Percentiles rank a stretch among this genome's conserved stretches.
Conservation (phyloP, 306 rosid species). For the Sophora flavescens region DNA sequence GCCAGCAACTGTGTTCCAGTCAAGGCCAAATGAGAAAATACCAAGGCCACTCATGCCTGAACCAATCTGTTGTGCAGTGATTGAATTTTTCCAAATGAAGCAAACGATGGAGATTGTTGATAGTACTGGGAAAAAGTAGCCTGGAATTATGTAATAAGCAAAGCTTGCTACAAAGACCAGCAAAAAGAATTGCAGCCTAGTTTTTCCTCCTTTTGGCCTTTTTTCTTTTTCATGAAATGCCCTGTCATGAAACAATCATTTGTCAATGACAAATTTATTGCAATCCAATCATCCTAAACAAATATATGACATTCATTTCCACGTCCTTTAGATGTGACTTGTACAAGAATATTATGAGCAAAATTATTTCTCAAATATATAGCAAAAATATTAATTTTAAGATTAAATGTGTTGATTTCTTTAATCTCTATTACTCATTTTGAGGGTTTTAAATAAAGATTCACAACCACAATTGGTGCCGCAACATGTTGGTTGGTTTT, state of each 20-base stretch:
- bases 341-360: neutral
- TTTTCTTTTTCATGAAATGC: slow-evolving; percentile 85
- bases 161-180: slow-evolving; percentile 70
- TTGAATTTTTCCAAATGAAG: slow-evolving; percentile 76
- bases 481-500: too few relatives aligned
- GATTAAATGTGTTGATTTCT: slow-evolving; percentile 1
- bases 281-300: neutral
- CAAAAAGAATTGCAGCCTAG: slow-evolving; percentile 84
- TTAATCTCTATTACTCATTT: neutral
- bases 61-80: slow-evolving; percentile 89
- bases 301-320: neutral
- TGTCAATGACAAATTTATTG: neutral
- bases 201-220: slow-evolving; percentile 71
- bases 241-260: slow-evolving; percentile 51
- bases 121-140: slow-evolving; percentile 76
- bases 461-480: too few relatives aligned
- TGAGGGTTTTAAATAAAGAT: too few relatives aligned
- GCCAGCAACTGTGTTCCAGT: slow-evolving; percentile 81
- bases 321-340: neutral
- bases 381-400: neutral
- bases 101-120: slow-evolving; percentile 70
- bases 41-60: slow-evolving; percentile 82
- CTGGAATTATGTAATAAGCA: slow-evolving; percentile 76
- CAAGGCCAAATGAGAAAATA: slow-evolving; percentile 74
- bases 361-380: neutral